These are phyloP conservation scores for Porphyrellus cyaneotinctus DNA, from an alignment of 768 basidiomycete species.

Conservation along the genomic window DNA sequence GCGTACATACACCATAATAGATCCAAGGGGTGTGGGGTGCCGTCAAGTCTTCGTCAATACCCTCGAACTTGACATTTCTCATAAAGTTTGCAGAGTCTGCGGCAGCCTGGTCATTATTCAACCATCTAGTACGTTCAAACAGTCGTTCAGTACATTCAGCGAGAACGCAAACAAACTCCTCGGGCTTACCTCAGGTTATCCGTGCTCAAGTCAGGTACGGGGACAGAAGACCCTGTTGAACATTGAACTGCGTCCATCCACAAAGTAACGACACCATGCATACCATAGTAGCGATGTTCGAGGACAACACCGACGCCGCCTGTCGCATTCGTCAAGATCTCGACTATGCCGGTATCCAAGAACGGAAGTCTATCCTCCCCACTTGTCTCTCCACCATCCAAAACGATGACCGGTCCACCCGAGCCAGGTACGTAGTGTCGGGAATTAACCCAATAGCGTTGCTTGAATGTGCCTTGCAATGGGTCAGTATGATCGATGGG, in stretches of 20 bases:
- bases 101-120: constrained; percentile 85
- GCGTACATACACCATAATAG: constrained; percentile 75
- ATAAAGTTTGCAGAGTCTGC: constrained; percentile 94
- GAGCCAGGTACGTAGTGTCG: constrained; percentile 69
- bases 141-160: constrained; percentile 5
- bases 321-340: constrained; percentile 79
- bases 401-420: constrained; percentile 80
- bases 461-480: constrained; percentile 61
- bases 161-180: background rate
- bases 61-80: constrained; percentile 68
- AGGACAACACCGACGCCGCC: constrained; percentile 88
- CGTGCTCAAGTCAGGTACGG: constrained; percentile 74
- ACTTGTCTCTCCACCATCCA: constrained; percentile 92
- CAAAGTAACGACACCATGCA: constrained; percentile 5
- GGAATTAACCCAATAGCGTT: constrained; percentile 91
- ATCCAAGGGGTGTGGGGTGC: constrained; percentile 80
- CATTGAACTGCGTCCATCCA: background rate
- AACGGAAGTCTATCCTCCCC: constrained; percentile 60
- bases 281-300: constrained; percentile 89
- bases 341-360: constrained; percentile 75
- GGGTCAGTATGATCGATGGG: constrained; percentile 79
- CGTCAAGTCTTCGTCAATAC: constrained; percentile 66
- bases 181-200: constrained; percentile 64
- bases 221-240: constrained; percentile 61
- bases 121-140: constrained; percentile 49